Conservation (phyloP, 148 eudicot genomes). For the Persicaria tinctoria region DNA sequence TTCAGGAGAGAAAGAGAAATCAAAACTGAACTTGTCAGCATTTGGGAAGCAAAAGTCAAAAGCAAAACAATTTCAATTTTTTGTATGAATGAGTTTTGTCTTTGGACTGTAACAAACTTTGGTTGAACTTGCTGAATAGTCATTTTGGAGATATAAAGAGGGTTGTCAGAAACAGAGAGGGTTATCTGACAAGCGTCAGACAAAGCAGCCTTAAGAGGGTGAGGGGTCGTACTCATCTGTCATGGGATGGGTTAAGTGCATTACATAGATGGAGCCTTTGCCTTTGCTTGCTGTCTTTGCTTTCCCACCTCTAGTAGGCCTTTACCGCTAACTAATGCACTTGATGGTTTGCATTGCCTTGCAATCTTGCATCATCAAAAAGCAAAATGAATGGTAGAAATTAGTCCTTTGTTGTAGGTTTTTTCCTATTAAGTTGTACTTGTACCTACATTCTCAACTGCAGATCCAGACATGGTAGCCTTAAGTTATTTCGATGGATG, state of each 20-base stretch:
- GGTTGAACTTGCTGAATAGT: not conserved
- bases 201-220: constrained; percentile 2
- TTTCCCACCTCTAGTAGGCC: no score
- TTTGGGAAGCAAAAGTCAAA: not conserved
- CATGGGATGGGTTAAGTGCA: not conserved
- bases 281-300: no score
- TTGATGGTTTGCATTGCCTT: no score
- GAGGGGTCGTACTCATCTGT: not conserved
- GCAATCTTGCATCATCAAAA: no score
- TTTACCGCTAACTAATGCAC: no score
- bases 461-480: no score
- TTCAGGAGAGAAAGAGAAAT: not conserved
- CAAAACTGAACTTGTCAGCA: not conserved
- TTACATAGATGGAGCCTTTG: not conserved
- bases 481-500: no score
- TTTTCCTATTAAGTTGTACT: no score
- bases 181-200: not conserved
- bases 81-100: not conserved
- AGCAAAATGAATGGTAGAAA: no score
- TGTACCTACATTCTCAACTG: no score
- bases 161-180: not conserved
- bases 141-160: not conserved
- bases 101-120: not conserved
- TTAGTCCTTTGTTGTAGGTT: no score
- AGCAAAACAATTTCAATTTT: not conserved